Conservation (phyloP, 441 rosid species). For the Raphanus hybrid region DNA sequence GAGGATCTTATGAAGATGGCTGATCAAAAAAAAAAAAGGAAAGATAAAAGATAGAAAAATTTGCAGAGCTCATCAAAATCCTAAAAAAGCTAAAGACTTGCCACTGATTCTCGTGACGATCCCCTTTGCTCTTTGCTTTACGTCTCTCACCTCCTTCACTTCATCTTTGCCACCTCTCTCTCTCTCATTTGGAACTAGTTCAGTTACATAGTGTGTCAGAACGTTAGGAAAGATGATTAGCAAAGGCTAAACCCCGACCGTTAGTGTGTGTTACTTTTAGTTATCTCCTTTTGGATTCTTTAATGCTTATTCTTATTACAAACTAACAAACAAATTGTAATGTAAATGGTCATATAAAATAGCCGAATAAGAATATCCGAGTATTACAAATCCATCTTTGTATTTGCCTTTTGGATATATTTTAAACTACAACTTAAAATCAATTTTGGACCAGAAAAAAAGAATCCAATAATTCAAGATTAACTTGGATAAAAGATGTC, state of each 20-base stretch:
- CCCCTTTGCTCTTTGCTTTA: constrained; percentile 3
- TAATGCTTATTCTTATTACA: neutral
- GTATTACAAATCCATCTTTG: neutral
- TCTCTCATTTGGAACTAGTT: neutral
- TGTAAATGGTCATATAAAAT: neutral
- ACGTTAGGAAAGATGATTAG: neutral
- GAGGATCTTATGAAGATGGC: constrained; percentile 32
- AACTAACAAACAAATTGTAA: neutral
- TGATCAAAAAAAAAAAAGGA: neutral
- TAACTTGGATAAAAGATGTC: constrained; percentile 2
- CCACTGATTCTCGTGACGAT: constrained; percentile 4
- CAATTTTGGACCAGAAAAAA: neutral
- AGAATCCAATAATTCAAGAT: neutral
- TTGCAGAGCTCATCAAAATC: constrained; percentile 4
- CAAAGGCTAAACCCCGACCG: neutral
- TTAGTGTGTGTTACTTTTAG: neutral
- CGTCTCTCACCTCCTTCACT: constrained; percentile 6
- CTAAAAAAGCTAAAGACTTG: constrained; percentile 11
- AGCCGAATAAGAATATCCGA: neutral
- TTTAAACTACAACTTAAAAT: neutral
- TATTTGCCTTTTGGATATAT: neutral
- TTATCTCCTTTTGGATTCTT: neutral
- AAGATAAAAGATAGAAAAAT: neutral
- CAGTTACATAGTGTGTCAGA: neutral
- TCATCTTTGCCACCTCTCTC: constrained; percentile 7